Evolutionary conservation across 768 basidiomycete species (phyloP).

Genomic region (Mycena rosella): DNA sequence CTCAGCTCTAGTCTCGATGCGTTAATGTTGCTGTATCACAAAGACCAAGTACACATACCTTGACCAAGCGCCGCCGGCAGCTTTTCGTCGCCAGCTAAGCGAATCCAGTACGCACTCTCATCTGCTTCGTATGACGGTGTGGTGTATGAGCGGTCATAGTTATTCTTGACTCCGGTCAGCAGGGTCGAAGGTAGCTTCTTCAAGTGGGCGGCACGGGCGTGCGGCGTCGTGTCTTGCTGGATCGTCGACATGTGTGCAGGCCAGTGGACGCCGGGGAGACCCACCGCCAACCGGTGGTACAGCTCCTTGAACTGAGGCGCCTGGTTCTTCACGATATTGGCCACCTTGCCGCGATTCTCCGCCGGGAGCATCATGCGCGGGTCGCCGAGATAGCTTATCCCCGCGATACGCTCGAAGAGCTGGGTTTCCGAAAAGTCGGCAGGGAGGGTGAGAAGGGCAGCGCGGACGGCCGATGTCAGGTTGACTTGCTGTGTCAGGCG

Average conservation of each 20-base stretch:
- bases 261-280: conserved; percentile 88
- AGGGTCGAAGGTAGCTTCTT: conserved; percentile 83
- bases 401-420: conserved; percentile 88
- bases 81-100: conserved; percentile 73
- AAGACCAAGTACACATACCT: conserved; percentile 53
- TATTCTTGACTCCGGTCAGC: conserved; percentile 65
- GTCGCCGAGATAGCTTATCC: conserved; percentile 90
- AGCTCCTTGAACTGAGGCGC: conserved; percentile 87
- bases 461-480: conserved; percentile 88
- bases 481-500: conserved; percentile 95
- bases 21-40: not conserved
- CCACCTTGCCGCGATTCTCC: conserved; percentile 95
- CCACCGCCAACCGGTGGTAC: conserved; percentile 84
- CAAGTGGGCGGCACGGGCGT: conserved; percentile 79
- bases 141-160: conserved; percentile 56
- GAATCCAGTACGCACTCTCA: conserved; percentile 82
- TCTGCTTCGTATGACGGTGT: conserved; percentile 64
- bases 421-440: conserved; percentile 83
- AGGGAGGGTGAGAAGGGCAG: conserved; percentile 90
- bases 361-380: conserved; percentile 94
- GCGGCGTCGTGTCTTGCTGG: conserved; percentile 80
- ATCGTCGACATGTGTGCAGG: conserved; percentile 60
- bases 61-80: conserved; percentile 65
- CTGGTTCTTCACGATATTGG: conserved; percentile 91
- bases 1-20: conserved; percentile 68